These are phyloP conservation scores for Quambalaria eucalypti DNA, from an alignment of 1,284 basidiomycete species.

Conservation along the genomic window DNA sequence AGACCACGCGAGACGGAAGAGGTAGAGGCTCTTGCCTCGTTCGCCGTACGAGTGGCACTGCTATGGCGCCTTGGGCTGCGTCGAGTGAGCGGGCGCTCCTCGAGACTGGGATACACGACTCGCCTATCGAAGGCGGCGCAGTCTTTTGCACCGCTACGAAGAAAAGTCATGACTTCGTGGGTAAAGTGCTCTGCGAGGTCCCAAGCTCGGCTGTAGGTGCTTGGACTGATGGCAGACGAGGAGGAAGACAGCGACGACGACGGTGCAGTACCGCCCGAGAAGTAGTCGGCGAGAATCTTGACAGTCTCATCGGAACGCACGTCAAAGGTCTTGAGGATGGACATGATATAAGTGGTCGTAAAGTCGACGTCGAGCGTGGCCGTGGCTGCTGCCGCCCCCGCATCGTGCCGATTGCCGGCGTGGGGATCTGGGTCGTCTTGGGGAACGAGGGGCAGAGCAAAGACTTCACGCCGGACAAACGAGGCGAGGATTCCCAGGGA, in stretches of 20 bases:
- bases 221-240: too few species aligned
- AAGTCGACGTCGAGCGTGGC: constrained; percentile 33
- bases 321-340: constrained; percentile 34
- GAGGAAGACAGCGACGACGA: too few species aligned
- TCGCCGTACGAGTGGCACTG: too few species aligned
- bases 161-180: constrained; percentile 34
- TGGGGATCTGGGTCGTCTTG: background rate
- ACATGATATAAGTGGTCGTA: constrained; percentile 34
- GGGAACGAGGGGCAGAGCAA: constrained; percentile 27
- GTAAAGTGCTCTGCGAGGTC: constrained; percentile 28
- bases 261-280: constrained; percentile 19
- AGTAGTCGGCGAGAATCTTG: constrained; percentile 35
- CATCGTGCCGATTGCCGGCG: background rate
- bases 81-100: too few species aligned
- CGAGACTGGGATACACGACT: background rate
- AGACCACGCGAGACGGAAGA: too few species aligned
- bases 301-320: constrained; percentile 30
- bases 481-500: background rate
- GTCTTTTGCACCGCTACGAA: constrained; percentile 14
- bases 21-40: too few species aligned
- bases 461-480: constrained; percentile 34
- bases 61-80: too few species aligned
- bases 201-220: too few species aligned
- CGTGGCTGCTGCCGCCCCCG: background rate
- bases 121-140: background rate